Conservation (phyloP, 2,329 filamentous ascomycete genomes). For the Pleochaeta shiraiana region DNA sequence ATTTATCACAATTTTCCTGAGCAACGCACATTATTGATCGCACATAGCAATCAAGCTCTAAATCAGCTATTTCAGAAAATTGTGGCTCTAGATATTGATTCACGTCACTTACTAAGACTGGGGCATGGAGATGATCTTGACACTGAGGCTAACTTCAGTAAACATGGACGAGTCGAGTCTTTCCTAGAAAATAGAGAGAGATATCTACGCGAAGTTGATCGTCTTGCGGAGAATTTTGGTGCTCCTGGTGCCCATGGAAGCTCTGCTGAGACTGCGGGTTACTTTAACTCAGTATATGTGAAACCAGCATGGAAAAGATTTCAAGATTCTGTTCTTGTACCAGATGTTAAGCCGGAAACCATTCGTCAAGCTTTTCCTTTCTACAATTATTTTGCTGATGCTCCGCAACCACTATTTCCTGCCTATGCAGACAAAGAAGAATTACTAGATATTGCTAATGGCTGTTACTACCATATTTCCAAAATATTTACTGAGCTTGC, state of each 20-base stretch:
- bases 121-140: conserved; percentile 89
- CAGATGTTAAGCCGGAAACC: conserved; percentile 33
- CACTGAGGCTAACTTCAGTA: conserved; percentile 73
- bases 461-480: conserved; percentile 72
- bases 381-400: conserved; percentile 65
- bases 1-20: conserved; percentile 95
- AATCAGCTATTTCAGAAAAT: conserved; percentile 99
- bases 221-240: conserved; percentile 62
- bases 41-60: conserved; percentile 92
- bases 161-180: conserved; percentile 82
- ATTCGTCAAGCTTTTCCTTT: conserved; percentile 69
- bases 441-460: conserved; percentile 54
- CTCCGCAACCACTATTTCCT: conserved; percentile 70
- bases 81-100: conserved; percentile 85
- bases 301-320: conserved; percentile 78
- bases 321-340: conserved; percentile 37
- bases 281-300: conserved; percentile 87
- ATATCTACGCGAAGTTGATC: conserved; percentile 65
- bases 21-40: conserved; percentile 78
- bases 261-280: conserved; percentile 89
- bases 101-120: conserved; percentile 74
- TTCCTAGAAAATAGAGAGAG: conserved; percentile 72
- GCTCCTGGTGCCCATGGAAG: conserved; percentile 89
- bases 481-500: conserved; percentile 85
- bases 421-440: conserved; percentile 38